A percentile compares a stretch with the other conserved stretches of the same genome.
Conservation (phyloP, 345 rosid species). For the Eucalyptus erythrocorys region DNA sequence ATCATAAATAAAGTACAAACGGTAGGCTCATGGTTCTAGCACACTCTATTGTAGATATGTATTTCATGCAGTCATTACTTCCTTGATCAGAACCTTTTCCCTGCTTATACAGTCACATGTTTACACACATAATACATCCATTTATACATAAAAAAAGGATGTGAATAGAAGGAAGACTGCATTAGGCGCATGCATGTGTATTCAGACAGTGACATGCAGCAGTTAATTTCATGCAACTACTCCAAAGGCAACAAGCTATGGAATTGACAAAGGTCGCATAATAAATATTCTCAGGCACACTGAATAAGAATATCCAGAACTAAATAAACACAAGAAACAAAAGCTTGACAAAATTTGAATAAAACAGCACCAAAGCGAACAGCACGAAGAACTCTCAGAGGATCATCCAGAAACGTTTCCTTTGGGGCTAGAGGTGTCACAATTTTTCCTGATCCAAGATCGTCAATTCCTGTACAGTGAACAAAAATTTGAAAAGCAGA, state of each 20-base stretch:
- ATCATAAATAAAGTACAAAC: background rate
- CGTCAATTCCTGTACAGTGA: constrained; percentile 51
- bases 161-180: background rate
- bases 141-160: background rate
- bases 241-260: background rate
- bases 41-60: background rate
- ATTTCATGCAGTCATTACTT: background rate
- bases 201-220: background rate
- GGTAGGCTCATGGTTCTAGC: background rate
- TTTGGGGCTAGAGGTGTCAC: constrained; percentile 86
- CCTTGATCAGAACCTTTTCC: background rate
- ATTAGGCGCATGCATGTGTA: background rate
- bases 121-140: background rate
- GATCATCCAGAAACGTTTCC: constrained; percentile 93
- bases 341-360: background rate
- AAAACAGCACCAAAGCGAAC: constrained; percentile 75
- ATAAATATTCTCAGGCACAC: background rate
- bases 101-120: background rate
- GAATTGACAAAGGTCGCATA: background rate
- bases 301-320: background rate
- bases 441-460: constrained; percentile 72
- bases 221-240: background rate
- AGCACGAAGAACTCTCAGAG: constrained; percentile 94
- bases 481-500: background rate
- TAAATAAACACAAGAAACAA: background rate